A percentile compares a stretch with the other conserved stretches of the same genome.
phyloP scores from a whole-genome alignment of 768 basidiomycete genomes.

The Pulveroboletus sp. region DNA sequence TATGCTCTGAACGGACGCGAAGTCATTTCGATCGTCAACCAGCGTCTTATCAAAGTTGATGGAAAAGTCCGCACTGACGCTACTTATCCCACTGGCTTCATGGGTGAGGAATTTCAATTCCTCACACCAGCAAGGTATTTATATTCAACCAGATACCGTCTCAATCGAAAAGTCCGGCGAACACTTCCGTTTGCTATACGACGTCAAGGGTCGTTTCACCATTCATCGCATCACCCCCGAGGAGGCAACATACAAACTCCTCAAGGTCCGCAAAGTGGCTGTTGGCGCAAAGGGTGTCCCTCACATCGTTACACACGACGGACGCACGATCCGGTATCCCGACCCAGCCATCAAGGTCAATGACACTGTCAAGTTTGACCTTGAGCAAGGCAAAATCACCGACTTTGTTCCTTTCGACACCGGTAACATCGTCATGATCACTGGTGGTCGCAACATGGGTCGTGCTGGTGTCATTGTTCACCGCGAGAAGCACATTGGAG shows the following conservation, averaged over 20 bases:
- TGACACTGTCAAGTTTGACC: conserved; percentile 96
- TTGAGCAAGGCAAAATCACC: conserved; percentile 89
- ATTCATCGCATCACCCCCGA: conserved; percentile 99
- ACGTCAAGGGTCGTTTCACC: conserved; percentile 99
- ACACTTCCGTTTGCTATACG: conserved; percentile 98
- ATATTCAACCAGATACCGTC: conserved; percentile 69
- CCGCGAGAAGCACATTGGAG: conserved; percentile 96
- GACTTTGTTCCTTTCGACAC: conserved; percentile 96
- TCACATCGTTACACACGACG: conserved; percentile 97
- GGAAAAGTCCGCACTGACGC: conserved; percentile 97
- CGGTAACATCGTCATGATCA: conserved; percentile 95
- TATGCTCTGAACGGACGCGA: conserved; percentile 97
- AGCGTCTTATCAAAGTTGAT: conserved; percentile 98
- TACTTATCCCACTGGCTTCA: conserved; percentile 96
- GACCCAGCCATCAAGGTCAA: conserved; percentile 94
- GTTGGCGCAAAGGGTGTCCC: conserved; percentile 93
- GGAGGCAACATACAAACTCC: conserved; percentile 95
- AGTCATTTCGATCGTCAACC: conserved; percentile 91
- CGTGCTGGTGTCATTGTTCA: conserved; percentile 94
- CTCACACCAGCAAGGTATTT: not conserved
- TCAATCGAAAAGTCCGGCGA: conserved; percentile 98
- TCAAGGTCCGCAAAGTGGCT: conserved; percentile 89
- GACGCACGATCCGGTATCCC: conserved; percentile 99
- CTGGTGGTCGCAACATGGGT: conserved; percentile 99
- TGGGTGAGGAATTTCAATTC: conserved; percentile 56